phyloP scores from a whole-genome alignment of 306 rosid species.

The Betula pendula region DNA sequence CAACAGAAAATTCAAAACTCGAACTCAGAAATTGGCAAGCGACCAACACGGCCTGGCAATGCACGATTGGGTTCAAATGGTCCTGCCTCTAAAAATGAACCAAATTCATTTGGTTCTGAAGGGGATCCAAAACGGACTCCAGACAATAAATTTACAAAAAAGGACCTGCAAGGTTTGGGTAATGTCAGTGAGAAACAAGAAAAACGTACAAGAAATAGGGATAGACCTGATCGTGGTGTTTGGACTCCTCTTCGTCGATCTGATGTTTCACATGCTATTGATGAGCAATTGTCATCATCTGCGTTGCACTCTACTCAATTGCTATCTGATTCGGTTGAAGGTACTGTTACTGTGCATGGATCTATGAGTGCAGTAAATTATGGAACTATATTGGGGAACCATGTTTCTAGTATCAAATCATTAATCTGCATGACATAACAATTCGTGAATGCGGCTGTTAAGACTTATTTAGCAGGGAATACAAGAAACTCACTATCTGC shows the following conservation, averaged over 20 bases:
- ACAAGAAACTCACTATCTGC: slow-evolving; percentile 7
- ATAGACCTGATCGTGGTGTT: slow-evolving; percentile 97
- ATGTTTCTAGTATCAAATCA: slow-evolving; percentile 7
- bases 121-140: slow-evolving; percentile 58
- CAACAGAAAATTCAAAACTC: slow-evolving; percentile 67
- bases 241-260: slow-evolving; percentile 95
- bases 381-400: slow-evolving; percentile 7
- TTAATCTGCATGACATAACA: slow-evolving; percentile 14
- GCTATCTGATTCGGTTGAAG: slow-evolving; percentile 63
- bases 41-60: slow-evolving; percentile 44
- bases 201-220: slow-evolving; percentile 84
- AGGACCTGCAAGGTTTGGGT: slow-evolving; percentile 54
- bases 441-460: slow-evolving; percentile 14
- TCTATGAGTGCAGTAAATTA: slow-evolving; percentile 11
- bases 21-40: slow-evolving; percentile 68
- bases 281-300: slow-evolving; percentile 47
- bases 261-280: slow-evolving; percentile 56
- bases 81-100: slow-evolving; percentile 43
- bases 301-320: slow-evolving; percentile 42
- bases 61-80: slow-evolving; percentile 57
- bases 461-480: slow-evolving; percentile 14
- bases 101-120: slow-evolving; percentile 48
- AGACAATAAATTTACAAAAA: slow-evolving; percentile 58
- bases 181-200: slow-evolving; percentile 65
- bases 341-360: slow-evolving; percentile 34